Percentiles rank a stretch among this genome's conserved stretches.
phyloP scores from a whole-genome alignment of 2,329 filamentous ascomycete genomes.

The Talaromyces sp. region DNA sequence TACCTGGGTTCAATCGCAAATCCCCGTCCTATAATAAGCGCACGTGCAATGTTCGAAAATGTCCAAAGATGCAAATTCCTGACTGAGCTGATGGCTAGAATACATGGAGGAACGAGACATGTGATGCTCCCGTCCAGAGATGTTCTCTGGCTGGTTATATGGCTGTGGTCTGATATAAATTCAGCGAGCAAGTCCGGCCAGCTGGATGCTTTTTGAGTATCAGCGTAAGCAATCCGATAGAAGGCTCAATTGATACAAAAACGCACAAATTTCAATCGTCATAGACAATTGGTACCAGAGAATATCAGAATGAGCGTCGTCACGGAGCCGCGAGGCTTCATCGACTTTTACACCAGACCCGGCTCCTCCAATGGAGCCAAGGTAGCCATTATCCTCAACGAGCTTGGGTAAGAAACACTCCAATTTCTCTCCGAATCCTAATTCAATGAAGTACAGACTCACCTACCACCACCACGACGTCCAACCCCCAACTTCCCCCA shows the following conservation, averaged over 20 bases:
- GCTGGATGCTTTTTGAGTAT: background rate
- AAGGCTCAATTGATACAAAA: too few species aligned
- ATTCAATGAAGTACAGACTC: background rate
- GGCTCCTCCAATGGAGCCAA: background rate
- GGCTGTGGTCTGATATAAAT: too few species aligned
- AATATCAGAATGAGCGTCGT: constrained; percentile 6
- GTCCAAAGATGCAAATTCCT: background rate
- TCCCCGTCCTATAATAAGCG: background rate
- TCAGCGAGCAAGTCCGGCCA: background rate
- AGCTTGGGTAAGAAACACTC: background rate
- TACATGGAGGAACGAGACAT: background rate
- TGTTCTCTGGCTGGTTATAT: background rate
- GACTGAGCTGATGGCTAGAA: background rate
- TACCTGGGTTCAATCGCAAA: background rate
- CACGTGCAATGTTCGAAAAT: background rate
- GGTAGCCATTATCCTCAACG: constrained; percentile 2
- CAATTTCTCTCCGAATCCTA: too few species aligned
- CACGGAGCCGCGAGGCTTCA: background rate
- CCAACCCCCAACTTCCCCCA: background rate
- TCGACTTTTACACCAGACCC: constrained; percentile 2
- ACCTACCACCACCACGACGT: background rate
- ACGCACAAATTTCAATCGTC: too few species aligned
- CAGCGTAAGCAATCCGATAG: too few species aligned
- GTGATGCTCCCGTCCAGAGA: background rate
- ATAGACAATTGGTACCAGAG: too few species aligned